Evolutionary conservation across 2,329 filamentous ascomycete species (phyloP).

Genomic region (Diaporthe ampelina): DNA sequence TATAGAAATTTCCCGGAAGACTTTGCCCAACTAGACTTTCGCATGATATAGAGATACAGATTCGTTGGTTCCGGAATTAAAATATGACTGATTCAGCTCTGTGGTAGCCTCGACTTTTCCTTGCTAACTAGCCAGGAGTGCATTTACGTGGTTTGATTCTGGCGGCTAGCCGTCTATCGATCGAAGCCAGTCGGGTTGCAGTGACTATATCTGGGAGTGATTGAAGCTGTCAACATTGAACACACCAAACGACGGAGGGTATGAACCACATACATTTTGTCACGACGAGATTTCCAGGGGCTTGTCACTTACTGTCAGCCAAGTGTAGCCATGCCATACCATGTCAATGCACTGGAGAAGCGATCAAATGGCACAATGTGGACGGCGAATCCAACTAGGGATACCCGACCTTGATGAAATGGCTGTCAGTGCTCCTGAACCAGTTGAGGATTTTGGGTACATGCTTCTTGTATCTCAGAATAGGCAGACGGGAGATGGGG

Average conservation of each 20-base stretch:
- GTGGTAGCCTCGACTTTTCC: too few species aligned
- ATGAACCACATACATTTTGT: background rate
- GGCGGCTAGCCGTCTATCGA: too few species aligned
- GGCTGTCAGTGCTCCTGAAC: background rate
- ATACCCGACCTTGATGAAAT: background rate
- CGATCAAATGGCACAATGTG: background rate
- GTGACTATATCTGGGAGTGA: too few species aligned
- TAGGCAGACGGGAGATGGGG: background rate
- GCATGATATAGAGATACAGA: background rate
- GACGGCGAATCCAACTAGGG: background rate
- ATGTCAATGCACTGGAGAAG: background rate
- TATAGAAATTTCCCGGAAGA: slow-evolving; percentile 5
- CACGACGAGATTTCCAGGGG: background rate
- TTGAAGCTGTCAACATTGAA: background rate
- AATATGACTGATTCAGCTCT: background rate
- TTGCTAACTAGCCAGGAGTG: background rate
- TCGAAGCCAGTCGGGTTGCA: background rate
- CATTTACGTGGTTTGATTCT: background rate
- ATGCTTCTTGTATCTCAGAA: background rate
- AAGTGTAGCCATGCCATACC: background rate
- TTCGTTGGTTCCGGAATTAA: too few species aligned
- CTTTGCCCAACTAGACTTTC: background rate
- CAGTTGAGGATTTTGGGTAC: background rate
- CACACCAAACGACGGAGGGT: background rate
- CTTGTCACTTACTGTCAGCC: background rate